Base-by-base conservation (phyloP, 495 filamentous ascomycete genomes). In the Xylaria palmicola region DNA sequence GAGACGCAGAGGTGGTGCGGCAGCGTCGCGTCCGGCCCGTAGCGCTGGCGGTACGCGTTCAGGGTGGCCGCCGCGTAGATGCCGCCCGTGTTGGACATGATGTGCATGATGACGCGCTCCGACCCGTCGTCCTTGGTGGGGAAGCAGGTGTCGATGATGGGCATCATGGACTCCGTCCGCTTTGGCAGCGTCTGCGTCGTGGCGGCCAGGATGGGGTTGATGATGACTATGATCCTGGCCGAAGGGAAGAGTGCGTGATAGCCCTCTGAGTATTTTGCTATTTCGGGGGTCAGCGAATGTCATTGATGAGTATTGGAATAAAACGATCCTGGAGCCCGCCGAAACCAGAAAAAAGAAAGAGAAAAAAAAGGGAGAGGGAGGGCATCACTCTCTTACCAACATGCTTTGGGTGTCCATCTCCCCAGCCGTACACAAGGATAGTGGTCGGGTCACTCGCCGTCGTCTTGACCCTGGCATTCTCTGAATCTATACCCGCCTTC, bases 31-130 rank as follows among this genome's bases (percentile, higher is more conserved):
- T 77, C 72, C 20, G 44, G 37, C 20, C 69, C 72, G 45, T 77
- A 62, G 5, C 59, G 63, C 19, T 65, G 55, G 10, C 71, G 72
- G 59, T 77, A 83, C 1, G 77, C 81, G 60, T 80, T 75, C 15
- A 83, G 55, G 3, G 80, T 76, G 0, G 81, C 79, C 0, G 77
- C 80, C 15, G 70, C 62, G 73, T 77, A 80, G 53, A 82, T 80
- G 1, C 77, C 80, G 19, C 80, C 80, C 0, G 80, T 81, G 62
- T 81, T 82, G 26, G 79, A 81, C 78, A 81, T 81, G 62, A 74
- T 73, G 26, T 82, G 82, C 0, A 81, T 53, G 6, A 84, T 68
- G 4, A 83, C 66, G 4, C 69, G 68, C 40, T 73, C 69, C 7
- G 69, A 52, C 15, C 59, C 60, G 26, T 60, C 59, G 17, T 56